These are phyloP conservation scores for Sporothrix sp. DNA, from an alignment of 2,329 filamentous ascomycete genomes.

Conservation along the genomic window DNA sequence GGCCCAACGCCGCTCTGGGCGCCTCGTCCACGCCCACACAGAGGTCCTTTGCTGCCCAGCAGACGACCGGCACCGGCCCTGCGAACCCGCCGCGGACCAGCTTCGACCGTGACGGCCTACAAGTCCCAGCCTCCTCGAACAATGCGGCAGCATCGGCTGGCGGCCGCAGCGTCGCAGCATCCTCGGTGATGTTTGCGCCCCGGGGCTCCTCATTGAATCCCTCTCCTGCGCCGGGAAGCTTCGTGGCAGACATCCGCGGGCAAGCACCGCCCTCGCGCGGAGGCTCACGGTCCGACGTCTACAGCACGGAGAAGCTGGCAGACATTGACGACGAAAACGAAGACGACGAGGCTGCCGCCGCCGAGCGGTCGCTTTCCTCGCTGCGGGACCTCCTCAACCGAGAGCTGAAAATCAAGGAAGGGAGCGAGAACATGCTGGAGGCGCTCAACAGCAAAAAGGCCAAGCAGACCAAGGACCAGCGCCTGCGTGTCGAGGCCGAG, in stretches of 20 bases:
- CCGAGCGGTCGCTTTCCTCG: conserved; percentile 63
- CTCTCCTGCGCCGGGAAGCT: conserved; percentile 68
- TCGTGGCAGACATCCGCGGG: conserved; percentile 77
- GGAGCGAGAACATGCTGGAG: conserved; percentile 95
- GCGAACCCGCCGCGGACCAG: conserved; percentile 32
- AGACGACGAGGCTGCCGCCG: conserved; percentile 20
- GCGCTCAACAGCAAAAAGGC: conserved; percentile 89
- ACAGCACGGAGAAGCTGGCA: conserved; percentile 48
- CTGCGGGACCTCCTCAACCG: conserved; percentile 82
- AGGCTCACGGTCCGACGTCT: conserved; percentile 46
- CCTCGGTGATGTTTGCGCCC: conserved; percentile 52
- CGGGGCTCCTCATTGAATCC: conserved; percentile 62
- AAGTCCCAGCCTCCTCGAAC: conserved; percentile 31
- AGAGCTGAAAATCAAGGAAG: conserved; percentile 95
- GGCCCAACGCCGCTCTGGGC: conserved; percentile 38
- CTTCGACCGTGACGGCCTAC: conserved; percentile 45
- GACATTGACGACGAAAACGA: conserved; percentile 30
- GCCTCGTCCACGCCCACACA: conserved; percentile 45
- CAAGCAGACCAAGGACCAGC: conserved; percentile 86
- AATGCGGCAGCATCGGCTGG: conserved; percentile 27
- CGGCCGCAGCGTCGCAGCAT: conserved; percentile 40
- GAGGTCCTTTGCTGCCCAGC: conserved; percentile 40
- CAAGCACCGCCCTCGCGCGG: conserved; percentile 56
- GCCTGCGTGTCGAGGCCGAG: conserved; percentile 72
- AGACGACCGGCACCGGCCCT: conserved; percentile 26